Percentiles rank a stretch among this genome's conserved stretches.
Conservation (phyloP, 2,329 filamentous ascomycete species). For the Neocatenulostroma microsporum region DNA sequence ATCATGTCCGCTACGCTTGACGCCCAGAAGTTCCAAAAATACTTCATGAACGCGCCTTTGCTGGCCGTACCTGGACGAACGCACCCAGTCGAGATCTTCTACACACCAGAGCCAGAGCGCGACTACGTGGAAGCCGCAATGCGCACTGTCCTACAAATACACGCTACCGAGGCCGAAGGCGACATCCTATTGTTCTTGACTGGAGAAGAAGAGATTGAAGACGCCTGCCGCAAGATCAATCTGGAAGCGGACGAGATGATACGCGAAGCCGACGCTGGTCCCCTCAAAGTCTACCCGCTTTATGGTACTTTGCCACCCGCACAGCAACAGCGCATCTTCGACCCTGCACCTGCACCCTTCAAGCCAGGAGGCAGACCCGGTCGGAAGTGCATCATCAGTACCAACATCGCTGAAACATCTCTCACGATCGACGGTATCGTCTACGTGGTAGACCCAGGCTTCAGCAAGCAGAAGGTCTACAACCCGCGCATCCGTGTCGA, state of each 20-base stretch:
- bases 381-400: slow-evolving; percentile 89
- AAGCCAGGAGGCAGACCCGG: slow-evolving; percentile 73
- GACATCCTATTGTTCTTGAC: slow-evolving; percentile 93
- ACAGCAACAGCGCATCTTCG: slow-evolving; percentile 93
- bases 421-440: slow-evolving; percentile 98
- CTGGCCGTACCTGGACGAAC: slow-evolving; percentile 92
- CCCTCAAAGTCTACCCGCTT: slow-evolving; percentile 81
- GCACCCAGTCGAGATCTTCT: slow-evolving; percentile 95
- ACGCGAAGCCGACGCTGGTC: slow-evolving; percentile 83
- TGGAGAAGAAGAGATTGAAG: slow-evolving; percentile 97
- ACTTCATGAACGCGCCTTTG: slow-evolving; percentile 90
- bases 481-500: slow-evolving; percentile 95
- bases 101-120: slow-evolving; percentile 89
- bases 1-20: slow-evolving; percentile 98
- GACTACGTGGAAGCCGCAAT: slow-evolving; percentile 96
- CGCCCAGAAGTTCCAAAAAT: slow-evolving; percentile 94
- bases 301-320: slow-evolving; percentile 88
- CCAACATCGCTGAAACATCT: slow-evolving; percentile 96
- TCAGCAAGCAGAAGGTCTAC: slow-evolving; percentile 99
- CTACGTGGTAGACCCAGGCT: slow-evolving; percentile 95
- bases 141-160: slow-evolving; percentile 91
- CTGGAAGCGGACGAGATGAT: slow-evolving; percentile 88
- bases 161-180: slow-evolving; percentile 83
- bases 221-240: slow-evolving; percentile 83
- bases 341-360: slow-evolving; percentile 67